Conservation (phyloP, 139 green algal genomes). For the Gonium pectorale region DNA sequence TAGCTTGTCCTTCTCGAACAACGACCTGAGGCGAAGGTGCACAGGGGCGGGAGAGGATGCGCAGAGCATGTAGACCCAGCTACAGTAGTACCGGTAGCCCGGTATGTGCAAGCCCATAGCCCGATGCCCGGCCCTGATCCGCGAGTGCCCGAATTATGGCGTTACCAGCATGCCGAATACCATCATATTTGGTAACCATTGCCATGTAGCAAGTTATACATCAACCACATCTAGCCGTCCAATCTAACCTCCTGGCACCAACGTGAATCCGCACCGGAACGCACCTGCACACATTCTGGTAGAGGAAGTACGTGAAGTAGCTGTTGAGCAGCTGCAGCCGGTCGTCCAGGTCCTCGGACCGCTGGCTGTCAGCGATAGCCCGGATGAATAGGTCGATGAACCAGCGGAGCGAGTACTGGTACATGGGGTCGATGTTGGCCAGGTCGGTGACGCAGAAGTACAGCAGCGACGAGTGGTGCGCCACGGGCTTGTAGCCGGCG, state of each 20-base stretch:
- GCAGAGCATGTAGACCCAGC: too few species aligned
- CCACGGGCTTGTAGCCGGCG: conserved; percentile 80
- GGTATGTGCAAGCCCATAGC: too few species aligned
- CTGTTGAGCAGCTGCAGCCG: conserved; percentile 75
- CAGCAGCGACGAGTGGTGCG: conserved; percentile 71
- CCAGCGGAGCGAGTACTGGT: conserved; percentile 80
- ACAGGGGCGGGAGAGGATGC: neutral
- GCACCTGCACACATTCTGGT: conserved; percentile 82
- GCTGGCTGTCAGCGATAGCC: conserved; percentile 65
- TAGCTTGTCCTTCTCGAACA: conserved; percentile 94
- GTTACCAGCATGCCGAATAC: too few species aligned
- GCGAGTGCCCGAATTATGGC: too few species aligned
- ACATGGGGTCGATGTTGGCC: conserved; percentile 82
- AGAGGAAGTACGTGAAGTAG: conserved; percentile 82
- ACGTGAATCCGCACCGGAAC: too few species aligned
- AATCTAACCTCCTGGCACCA: too few species aligned
- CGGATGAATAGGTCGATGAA: conserved; percentile 78
- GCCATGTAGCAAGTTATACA: too few species aligned
- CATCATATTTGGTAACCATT: too few species aligned
- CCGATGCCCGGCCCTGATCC: too few species aligned
- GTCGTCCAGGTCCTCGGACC: conserved; percentile 67
- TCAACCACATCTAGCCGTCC: too few species aligned
- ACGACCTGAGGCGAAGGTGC: conserved; percentile 55
- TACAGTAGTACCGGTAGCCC: too few species aligned
- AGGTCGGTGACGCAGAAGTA: conserved; percentile 83